Base-by-base conservation (phyloP, 2,329 filamentous ascomycete genomes). In the Calonectria hawksworthii region DNA sequence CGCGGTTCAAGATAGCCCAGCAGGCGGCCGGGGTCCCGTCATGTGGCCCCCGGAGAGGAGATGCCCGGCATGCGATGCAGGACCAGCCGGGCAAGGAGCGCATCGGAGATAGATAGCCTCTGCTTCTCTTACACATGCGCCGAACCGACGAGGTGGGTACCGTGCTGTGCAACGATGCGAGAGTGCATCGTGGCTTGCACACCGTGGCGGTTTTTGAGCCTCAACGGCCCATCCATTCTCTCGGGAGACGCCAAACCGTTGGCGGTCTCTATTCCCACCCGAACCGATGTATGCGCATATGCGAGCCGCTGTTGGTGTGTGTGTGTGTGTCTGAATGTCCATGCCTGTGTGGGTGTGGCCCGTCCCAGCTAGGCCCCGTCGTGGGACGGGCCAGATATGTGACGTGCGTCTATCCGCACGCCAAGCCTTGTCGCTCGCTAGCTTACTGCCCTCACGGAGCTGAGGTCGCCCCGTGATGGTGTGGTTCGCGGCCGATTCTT, bases 161-260 rank as follows among this genome's bases (percentile, higher is more conserved):
- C 11, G 13, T 47, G 61, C 34, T 32, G 34, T 23, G 23, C 47
- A 11, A 36, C 47, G 65, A 38, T 70, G 64, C 70, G 51, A 36
- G 14, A 56, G 54, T 67, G 54, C 44, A 68, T 67, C 41, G 70
- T 73, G 70, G 64, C 72, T 74, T 63, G 72, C 67, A 63, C 44
- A 34, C 56, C 69, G 69, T 70, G 67, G 56, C 61, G 69, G 70
- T 75, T 64, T 54, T 78, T 80, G 73, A 80, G 74, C 73, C 78
- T 80, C 78, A 79, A 75, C 64, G 64, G 63, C 65, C 66, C 56
- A 71, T 74, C 70, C 72, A 36, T 72, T 21, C 34, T 69, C 68
- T 68, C 71, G 51, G 66, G 72, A 59, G 70, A 67, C 72, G 59
- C 54, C 70, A 68, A 66, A 64, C 54, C 38, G 51, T 61, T 47